phyloP scores from a whole-genome alignment of 768 basidiomycete genomes.

The Terana coerulea region DNA sequence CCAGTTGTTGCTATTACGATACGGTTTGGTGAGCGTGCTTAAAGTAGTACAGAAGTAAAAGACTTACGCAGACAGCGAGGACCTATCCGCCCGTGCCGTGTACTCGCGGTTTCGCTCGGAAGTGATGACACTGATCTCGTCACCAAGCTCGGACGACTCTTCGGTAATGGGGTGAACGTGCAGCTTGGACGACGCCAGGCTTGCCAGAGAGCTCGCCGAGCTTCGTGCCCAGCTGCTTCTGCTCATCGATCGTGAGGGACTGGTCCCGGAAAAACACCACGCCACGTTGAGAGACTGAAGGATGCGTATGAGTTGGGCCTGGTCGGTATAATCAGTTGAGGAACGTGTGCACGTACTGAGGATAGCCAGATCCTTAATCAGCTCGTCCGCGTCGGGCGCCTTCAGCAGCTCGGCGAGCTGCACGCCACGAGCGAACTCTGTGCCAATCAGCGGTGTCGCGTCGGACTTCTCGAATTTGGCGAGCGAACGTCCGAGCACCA shows the following conservation, averaged over 20 bases:
- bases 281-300: conserved; percentile 17
- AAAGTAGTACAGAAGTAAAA: too few relatives aligned
- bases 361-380: conserved; percentile 6
- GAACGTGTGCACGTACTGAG: too few relatives aligned
- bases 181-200: conserved; percentile 14
- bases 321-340: too few relatives aligned
- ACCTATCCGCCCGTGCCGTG: conserved; percentile 5
- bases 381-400: conserved; percentile 8
- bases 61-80: conserved; percentile 11
- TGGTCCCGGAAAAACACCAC: conserved; percentile 34
- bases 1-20: conserved; percentile 10
- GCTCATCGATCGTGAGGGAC: conserved; percentile 28
- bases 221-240: conserved; percentile 26
- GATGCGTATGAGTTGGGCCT: not conserved
- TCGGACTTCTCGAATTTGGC: conserved; percentile 2
- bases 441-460: conserved; percentile 11
- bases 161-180: conserved; percentile 15
- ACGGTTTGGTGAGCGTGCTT: too few relatives aligned
- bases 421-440: conserved; percentile 8
- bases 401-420: conserved; percentile 5
- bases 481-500: conserved; percentile 5
- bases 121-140: conserved; percentile 14
- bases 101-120: conserved; percentile 10
- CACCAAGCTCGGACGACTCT: conserved; percentile 13
- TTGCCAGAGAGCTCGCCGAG: conserved; percentile 22